Evolutionary conservation across 1,284 basidiomycete species (phyloP).

Genomic region (Exsudoporus floridanus): DNA sequence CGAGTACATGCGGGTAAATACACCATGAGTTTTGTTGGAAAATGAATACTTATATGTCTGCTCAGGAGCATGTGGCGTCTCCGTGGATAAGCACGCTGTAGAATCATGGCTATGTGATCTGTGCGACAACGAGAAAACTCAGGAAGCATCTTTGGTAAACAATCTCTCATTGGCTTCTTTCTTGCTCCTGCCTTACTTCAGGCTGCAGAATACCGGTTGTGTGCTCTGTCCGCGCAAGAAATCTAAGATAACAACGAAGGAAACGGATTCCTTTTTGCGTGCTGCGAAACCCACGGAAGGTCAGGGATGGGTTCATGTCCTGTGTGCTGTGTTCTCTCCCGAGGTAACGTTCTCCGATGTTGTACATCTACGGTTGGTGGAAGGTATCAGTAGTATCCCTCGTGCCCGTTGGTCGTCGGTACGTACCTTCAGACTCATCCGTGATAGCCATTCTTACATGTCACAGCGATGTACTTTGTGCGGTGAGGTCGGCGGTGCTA

Average conservation of each 20-base stretch:
- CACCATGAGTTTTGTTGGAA: not conserved
- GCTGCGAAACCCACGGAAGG: constrained; percentile 93
- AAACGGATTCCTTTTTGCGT: constrained; percentile 72
- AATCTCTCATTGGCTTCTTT: not conserved
- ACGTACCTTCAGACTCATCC: constrained; percentile 29
- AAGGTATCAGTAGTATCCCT: constrained; percentile 81
- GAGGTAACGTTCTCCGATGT: constrained; percentile 83
- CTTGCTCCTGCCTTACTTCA: constrained; percentile 5
- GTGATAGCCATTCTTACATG: constrained; percentile 1
- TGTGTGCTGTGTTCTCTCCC: constrained; percentile 87
- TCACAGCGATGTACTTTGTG: constrained; percentile 64
- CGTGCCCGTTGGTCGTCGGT: constrained; percentile 64
- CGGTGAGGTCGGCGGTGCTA: constrained; percentile 69
- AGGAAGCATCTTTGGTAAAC: constrained; percentile 75
- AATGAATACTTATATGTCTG: constrained; percentile 8
- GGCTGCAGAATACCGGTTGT: constrained; percentile 64
- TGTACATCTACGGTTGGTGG: constrained; percentile 68
- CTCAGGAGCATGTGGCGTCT: constrained; percentile 66
- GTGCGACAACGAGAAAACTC: constrained; percentile 75
- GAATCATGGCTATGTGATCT: constrained; percentile 84
- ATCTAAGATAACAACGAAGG: constrained; percentile 47
- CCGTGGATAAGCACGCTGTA: constrained; percentile 56
- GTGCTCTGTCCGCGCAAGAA: constrained; percentile 70
- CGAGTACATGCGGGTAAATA: constrained; percentile 67
- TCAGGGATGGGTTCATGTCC: constrained; percentile 87